Conservation (phyloP, 2,329 filamentous ascomycete species). For the Ascochyta koolunga region DNA sequence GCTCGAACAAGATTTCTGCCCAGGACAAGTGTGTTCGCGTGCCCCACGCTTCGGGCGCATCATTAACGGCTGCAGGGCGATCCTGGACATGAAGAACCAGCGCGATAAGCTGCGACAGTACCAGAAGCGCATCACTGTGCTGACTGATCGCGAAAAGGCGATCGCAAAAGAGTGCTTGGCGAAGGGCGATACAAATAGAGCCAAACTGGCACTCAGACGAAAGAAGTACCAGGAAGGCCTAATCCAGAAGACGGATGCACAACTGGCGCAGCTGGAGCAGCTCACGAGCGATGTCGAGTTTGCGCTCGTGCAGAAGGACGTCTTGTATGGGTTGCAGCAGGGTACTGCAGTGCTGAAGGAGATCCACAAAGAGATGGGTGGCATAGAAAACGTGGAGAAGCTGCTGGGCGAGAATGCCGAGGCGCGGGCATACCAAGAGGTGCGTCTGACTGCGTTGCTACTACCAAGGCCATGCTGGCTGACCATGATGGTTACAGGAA, state of each 20-base stretch:
- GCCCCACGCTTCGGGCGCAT: constrained; percentile 1
- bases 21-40: constrained; percentile 78
- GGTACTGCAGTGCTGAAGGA: constrained; percentile 87
- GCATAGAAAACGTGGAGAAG: constrained; percentile 91
- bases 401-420: constrained; percentile 92
- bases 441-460: constrained; percentile 46
- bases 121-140: constrained; percentile 83
- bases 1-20: constrained; percentile 69
- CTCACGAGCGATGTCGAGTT: constrained; percentile 92
- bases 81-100: constrained; percentile 96
- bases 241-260: constrained; percentile 85
- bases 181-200: constrained; percentile 77
- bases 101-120: constrained; percentile 97
- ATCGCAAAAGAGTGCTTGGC: constrained; percentile 84
- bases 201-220: constrained; percentile 84
- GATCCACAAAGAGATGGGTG: constrained; percentile 95
- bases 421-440: constrained; percentile 88
- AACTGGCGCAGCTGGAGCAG: constrained; percentile 92
- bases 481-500: constrained; percentile 64
- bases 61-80: constrained; percentile 67
- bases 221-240: constrained; percentile 98
- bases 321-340: constrained; percentile 89
- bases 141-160: constrained; percentile 86
- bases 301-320: constrained; percentile 94
- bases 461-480: background rate